Evolutionary conservation across 202 grass and related monocot genomes (phyloP), one percentile per base, ranked within the genome.

Genomic region (Carex sylvatica): DNA sequence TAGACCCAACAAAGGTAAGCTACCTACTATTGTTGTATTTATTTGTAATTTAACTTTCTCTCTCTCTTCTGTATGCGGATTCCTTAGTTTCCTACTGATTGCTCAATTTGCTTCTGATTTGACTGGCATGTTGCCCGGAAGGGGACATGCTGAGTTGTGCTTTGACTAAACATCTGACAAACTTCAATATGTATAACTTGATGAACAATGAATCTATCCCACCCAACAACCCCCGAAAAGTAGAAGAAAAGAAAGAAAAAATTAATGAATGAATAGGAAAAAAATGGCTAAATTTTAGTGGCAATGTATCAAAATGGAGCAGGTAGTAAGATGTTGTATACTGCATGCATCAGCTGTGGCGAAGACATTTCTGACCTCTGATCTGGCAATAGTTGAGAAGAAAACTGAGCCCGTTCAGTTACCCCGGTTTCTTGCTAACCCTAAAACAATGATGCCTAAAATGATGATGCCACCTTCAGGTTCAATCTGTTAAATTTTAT

Each of bases 301-400:
- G 16, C 69, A 35, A 61, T 67, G 51, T 75, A 11, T 56, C 11
- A 55, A 33, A 75, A 54, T 56, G 49, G 51, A 53, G 44, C 82
- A 97, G 94, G 92, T 97, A 38, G 92, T 97, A 60, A 94, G 92
- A 85, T 97, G 95, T 75, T 97, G 92, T 77, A 91, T 97, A 82
- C 74, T 94, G 71, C 95, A 97, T 80, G 88, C 95, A 84, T 92
- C 95, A 80, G 77, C 93, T 60, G 90, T 94, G 81, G 90, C 92
- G 3, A 97, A 94, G 84, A 89, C 84, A 42, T 94, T 98, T 86
- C 92, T 94, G 18, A 94, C 90, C 51, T 91, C 95, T 42, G 95
- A 94, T 70, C 83, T 98, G 38, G 95, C 89, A 64, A 40, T 98
- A 18, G 90, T 98, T 11, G 90, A 98, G 84, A 79, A 63, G 26